Evolutionary conservation across 768 basidiomycete genomes (phyloP), one percentile per base, ranked within the genome.

Genomic region (Leccinum fibrillosum): DNA sequence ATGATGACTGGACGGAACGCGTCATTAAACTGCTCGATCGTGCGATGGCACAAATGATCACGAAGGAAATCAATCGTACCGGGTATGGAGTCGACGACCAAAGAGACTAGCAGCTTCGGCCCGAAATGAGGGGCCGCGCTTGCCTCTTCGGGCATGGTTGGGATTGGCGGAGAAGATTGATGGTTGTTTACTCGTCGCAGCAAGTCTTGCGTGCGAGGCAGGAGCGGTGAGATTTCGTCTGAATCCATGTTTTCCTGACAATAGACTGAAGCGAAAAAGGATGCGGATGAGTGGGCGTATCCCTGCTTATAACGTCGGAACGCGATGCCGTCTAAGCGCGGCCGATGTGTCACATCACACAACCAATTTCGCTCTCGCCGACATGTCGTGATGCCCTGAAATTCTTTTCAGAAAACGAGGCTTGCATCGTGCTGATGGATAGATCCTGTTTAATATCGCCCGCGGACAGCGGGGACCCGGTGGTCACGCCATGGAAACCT

Each of bases 21-120:
- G 21, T 28, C 5, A n/a, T 57, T n/a, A 54, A 37, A 47, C 53
- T 56, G 10, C 5, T 19, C 34, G 32, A 49, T 30, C 35, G 15
- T 30, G 42, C 21, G 26, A 17, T 11, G 5, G 5, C 26, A 35
- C 21, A 49, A 21, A 49, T 19, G 23, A 19, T 5, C 25, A 35
- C n/a, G 9, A 26, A 13, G 28, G n/a, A 42, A 44, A 44, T 17
- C 26, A 51, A 30, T 15, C 79, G 58, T 58, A 82, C 86, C 83
- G 42, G 86, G 86, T 39, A 82, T 72, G 10, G 85, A 85, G 72
- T 86, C 85, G 49, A 78, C 67, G 54, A 84, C 64, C 56, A 88
- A 73, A 4, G 80, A 79, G 53, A 54, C 67, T 58, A 85, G 73
- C 64, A 86, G 74, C 28, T 61, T 65, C 53, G 68, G 56, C 17